Evolutionary conservation across 108 stramenopile genomes (phyloP).

Genomic region (Mediolabrus comicus): DNA sequence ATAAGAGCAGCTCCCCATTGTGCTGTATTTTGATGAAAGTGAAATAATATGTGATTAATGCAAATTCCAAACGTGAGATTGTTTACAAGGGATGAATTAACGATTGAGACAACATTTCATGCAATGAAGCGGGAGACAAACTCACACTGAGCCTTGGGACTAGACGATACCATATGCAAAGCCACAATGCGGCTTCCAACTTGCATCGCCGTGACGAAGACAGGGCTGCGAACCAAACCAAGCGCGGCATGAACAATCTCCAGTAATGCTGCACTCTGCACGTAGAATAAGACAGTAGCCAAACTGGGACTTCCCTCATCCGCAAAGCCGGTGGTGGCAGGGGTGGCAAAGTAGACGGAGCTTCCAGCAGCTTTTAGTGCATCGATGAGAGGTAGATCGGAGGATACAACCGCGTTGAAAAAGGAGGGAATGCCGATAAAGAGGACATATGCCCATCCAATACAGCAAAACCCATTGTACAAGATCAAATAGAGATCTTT

Average conservation of each 20-base stretch:
- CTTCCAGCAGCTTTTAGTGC: conserved; percentile 14
- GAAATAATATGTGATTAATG: neutral
- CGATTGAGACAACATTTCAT: neutral
- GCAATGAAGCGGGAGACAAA: neutral
- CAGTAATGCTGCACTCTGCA: conserved; percentile 78
- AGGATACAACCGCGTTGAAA: conserved; percentile 15
- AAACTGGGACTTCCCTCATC: conserved; percentile 19
- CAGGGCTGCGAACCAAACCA: conserved; percentile 91
- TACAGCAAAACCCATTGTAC: conserved; percentile 87
- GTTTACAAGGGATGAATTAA: neutral
- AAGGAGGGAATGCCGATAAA: conserved; percentile 53
- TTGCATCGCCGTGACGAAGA: conserved; percentile 92
- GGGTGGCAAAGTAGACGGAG: conserved; percentile 34
- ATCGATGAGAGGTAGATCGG: neutral
- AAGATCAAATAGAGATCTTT: conserved; percentile 82
- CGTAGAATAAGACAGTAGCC: conserved; percentile 48
- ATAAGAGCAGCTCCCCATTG: conserved; percentile 88
- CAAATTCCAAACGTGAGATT: neutral
- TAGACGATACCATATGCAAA: conserved; percentile 64
- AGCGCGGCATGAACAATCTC: conserved; percentile 92
- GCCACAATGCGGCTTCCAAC: conserved; percentile 85
- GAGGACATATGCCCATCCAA: conserved; percentile 87
- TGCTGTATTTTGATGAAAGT: conserved; percentile 16
- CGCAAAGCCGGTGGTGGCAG: conserved; percentile 51
- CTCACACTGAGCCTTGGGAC: conserved; percentile 78